Conservation (phyloP, 148 eudicot genomes). For the Diospyros lotus region DNA sequence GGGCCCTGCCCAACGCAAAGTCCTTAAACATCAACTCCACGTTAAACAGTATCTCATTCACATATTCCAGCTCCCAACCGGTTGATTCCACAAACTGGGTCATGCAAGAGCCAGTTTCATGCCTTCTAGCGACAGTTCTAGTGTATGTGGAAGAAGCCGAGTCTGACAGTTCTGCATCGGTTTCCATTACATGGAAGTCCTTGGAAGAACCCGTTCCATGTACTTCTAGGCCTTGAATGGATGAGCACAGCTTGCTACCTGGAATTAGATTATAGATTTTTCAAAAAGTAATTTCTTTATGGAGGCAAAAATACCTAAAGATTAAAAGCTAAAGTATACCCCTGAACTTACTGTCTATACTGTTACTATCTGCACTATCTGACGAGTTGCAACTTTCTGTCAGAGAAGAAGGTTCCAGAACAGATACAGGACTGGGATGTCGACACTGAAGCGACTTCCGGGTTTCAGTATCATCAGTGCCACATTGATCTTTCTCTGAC, state of each 20-base stretch:
- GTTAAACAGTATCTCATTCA: constrained; percentile 52
- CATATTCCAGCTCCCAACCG: constrained; percentile 64
- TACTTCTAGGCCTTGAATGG: constrained; percentile 52
- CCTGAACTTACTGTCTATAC: constrained; percentile 49
- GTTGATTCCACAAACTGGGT: constrained; percentile 22
- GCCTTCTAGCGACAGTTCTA: constrained; percentile 18
- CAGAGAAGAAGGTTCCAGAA: constrained; percentile 60
- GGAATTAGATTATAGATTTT: constrained; percentile 17
- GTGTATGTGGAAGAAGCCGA: constrained; percentile 69
- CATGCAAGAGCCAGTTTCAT: constrained; percentile 2
- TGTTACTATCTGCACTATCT: constrained; percentile 46
- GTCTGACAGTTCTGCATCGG: constrained; percentile 70
- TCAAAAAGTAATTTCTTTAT: neutral
- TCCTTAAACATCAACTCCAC: constrained; percentile 62
- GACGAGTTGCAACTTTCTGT: constrained; percentile 78
- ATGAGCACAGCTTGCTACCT: constrained; percentile 66
- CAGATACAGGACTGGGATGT: constrained; percentile 78
- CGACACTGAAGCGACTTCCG: constrained; percentile 40
- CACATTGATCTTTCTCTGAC: constrained; percentile 32
- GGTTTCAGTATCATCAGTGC: constrained; percentile 33
- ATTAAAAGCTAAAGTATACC: neutral
- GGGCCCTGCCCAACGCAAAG: constrained; percentile 51
- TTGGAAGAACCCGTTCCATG: constrained; percentile 25
- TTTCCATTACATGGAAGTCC: constrained; percentile 30
- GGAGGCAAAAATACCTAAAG: neutral